Percentiles rank a stretch among this genome's conserved stretches.
phyloP scores from a whole-genome alignment of 2,329 filamentous ascomycete species.

The Claviceps citrina region DNA sequence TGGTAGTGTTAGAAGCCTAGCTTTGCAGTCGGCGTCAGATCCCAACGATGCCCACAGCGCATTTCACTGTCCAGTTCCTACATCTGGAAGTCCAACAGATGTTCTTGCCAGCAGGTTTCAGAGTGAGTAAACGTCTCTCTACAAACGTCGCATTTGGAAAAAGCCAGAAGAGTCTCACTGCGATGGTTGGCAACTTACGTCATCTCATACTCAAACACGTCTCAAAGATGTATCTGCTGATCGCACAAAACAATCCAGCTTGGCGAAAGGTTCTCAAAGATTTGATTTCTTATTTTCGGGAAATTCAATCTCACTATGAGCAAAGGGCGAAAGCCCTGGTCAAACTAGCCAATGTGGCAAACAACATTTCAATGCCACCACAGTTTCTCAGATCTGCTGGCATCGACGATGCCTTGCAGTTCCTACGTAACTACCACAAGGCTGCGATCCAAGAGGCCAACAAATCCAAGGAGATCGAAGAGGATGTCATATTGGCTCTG shows the following conservation, averaged over 20 bases:
- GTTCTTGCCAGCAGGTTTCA: constrained; percentile 77
- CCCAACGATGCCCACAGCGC: constrained; percentile 63
- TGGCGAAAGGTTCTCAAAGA: constrained; percentile 96
- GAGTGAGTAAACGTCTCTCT: constrained; percentile 35
- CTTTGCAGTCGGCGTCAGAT: constrained; percentile 52
- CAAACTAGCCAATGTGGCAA: constrained; percentile 71
- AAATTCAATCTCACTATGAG: constrained; percentile 82
- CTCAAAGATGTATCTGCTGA: no score
- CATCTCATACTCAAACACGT: not conserved
- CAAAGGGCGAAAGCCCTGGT: constrained; percentile 64
- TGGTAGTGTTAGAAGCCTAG: constrained; percentile 72
- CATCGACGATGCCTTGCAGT: constrained; percentile 72
- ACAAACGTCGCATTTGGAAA: not conserved
- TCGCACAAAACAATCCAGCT: constrained; percentile 30
- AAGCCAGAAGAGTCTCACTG: not conserved
- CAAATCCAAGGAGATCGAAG: constrained; percentile 81
- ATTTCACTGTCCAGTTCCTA: constrained; percentile 82
- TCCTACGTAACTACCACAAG: constrained; percentile 71
- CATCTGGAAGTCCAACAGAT: constrained; percentile 74
- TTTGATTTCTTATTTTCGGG: constrained; percentile 82
- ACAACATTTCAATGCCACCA: constrained; percentile 60
- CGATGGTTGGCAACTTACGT: not conserved
- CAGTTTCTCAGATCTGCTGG: constrained; percentile 68
- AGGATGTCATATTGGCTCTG: constrained; percentile 77
- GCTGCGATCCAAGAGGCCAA: constrained; percentile 64